Base-by-base conservation (phyloP, 305 asterid species). In the Fraxinus sp. region DNA sequence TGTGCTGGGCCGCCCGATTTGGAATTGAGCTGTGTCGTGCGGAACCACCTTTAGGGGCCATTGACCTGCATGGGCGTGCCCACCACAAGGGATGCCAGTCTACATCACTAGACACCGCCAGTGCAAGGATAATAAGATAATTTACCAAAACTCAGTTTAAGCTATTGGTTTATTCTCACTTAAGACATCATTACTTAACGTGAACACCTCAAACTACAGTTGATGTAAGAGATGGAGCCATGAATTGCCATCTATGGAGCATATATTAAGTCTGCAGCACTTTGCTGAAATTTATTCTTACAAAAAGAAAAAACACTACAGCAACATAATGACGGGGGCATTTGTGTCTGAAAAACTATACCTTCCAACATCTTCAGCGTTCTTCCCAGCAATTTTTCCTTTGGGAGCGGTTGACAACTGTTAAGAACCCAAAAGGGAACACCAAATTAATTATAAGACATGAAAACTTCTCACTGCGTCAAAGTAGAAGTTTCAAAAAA, bases 391-490 rank as follows among this genome's bases (percentile, higher is more conserved):
- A 84, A 96, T 86, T 88, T 91, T 91, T 37, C 99, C 98, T 89
- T 93, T 94, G 41, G 99, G 99, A 86, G 98, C 98, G 10, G 92
- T 80, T 22, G 99, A 96, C 82, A 96, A 82, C 99, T 96, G 93
- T 83, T 5, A 79, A 84, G 30, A 77, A 57, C 75, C 78, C 26
- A 20, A 46, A 74, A 84, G 35, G 39, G 75, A 83, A 73, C 57
- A 73, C 35, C 66, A 20, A 82, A 7, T 81, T 52, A 79, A 76
- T 20, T 68, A 33, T 22, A 20, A 52, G 26, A 76, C 41, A 68
- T 16, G 35, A 64, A 71, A 10, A 79, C 22, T 11, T 52, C 43
- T 14, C 39, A 28, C 3, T 9, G 3, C 8, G 1, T 39, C 46
- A 18, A 64, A 36, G 20, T 55, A 72, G n/a, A 43, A 77, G 35